Base-by-base conservation (phyloP, 2,329 filamentous ascomycete species). In the Gyromitra esculenta region DNA sequence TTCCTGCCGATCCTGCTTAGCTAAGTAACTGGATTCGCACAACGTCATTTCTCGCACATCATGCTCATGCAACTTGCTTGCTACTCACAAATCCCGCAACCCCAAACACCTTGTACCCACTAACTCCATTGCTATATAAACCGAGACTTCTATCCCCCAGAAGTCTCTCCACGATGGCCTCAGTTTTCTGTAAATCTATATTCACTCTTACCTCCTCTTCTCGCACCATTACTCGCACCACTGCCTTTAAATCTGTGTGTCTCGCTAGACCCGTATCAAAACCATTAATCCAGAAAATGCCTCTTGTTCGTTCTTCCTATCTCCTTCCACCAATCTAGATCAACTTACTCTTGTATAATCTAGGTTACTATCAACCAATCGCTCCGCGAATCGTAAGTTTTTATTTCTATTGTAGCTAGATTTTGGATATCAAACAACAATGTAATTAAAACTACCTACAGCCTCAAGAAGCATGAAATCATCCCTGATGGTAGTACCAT, bases 401-500 rank as follows among this genome's bases (percentile, higher is more conserved):
- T 43, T n/a, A 56, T n/a, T 35, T n/a, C 59, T 76, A 41, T 57
- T 56, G 62, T 37, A 48, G 11, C 1, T 8, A n/a, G 5, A 11
- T 6, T 15, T 31, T 39, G n/a, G 60, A 48, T 71, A 66, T 60
- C 71, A 56, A 70, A 73, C 48, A 31, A 41, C 35, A 75, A 57
- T 35, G 9, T 18, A 31, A 31, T 66, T 72, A 39, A 77, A 45
- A 50, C 41, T 11, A 25, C 39, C 41, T 18, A 18, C 65, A 82
- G 81, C 37, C 80, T 83, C 25, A 82, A 79, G 64, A 79, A 81
- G 43, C 78, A 81, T 11, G 80, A 79, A 18, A 79, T 83, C 18
- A 83, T 82, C 65, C 79, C 82, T 9, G 83, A 83, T 72, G 83
- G 83, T 83, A 79, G 65, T 67, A 68, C 57, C 31, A 21, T 37